These are phyloP conservation scores for Penicillium fuscoglaucum DNA, from an alignment of 2,329 filamentous ascomycete genomes.

Conservation along the genomic window DNA sequence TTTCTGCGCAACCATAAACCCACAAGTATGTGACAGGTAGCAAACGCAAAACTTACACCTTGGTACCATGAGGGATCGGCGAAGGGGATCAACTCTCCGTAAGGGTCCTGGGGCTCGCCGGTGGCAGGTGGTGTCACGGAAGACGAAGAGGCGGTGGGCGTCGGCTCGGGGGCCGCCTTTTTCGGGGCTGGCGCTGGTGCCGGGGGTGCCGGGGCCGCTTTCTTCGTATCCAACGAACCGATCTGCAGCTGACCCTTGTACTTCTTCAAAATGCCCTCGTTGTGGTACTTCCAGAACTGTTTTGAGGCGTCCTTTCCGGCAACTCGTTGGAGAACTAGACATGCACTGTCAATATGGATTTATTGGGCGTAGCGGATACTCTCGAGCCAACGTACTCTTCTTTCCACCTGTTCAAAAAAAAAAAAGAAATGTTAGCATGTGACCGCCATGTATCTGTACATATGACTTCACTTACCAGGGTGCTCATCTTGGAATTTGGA, in stretches of 20 bases:
- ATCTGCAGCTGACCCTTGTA: constrained; percentile 61
- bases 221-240: constrained; percentile 82
- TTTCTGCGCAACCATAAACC: neutral
- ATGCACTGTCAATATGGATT: constrained; percentile 22
- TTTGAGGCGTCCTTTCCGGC: constrained; percentile 68
- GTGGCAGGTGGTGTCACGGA: constrained; percentile 52
- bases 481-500: constrained; percentile 86
- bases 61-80: constrained; percentile 95
- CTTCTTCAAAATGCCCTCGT: constrained; percentile 62
- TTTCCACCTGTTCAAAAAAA: constrained; percentile 58
- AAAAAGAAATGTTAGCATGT: neutral
- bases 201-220: constrained; percentile 44
- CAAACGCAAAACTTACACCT: constrained; percentile 61
- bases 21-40: neutral
- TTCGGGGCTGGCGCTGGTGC: constrained; percentile 48
- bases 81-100: constrained; percentile 84
- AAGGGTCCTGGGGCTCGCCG: constrained; percentile 76
- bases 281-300: constrained; percentile 68
- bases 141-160: constrained; percentile 49
- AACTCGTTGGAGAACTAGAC: constrained; percentile 61
- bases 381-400: constrained; percentile 56
- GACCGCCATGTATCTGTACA: neutral
- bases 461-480: constrained; percentile 49
- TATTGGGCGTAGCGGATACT: neutral
- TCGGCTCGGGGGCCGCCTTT: constrained; percentile 56